These are phyloP conservation scores for Grifola frondosa DNA, from an alignment of 1,284 basidiomycete genomes.

Conservation along the genomic window DNA sequence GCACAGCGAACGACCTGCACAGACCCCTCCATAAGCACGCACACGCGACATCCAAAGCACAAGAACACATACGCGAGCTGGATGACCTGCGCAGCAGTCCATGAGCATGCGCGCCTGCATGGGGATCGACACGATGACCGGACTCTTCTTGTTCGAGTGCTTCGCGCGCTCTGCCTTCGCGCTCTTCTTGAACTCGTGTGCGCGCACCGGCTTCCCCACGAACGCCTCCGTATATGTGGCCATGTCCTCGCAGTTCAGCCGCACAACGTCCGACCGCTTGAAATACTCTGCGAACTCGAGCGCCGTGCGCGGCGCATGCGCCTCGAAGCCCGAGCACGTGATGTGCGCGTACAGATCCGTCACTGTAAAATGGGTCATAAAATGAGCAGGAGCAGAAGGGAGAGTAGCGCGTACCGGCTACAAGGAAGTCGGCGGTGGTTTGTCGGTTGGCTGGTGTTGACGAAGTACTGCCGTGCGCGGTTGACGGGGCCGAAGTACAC, in stretches of 20 bases:
- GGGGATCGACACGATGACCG: slow-evolving; percentile 30
- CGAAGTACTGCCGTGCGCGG: slow-evolving; percentile 58
- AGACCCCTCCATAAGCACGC: too few species aligned
- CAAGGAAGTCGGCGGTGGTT: slow-evolving; percentile 63
- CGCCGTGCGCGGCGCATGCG: slow-evolving; percentile 47
- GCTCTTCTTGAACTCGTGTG: slow-evolving; percentile 45
- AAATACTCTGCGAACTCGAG: slow-evolving; percentile 51
- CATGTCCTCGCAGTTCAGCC: slow-evolving; percentile 46
- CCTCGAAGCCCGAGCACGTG: slow-evolving; percentile 42
- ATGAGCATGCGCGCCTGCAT: slow-evolving; percentile 72
- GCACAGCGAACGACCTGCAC: too few species aligned
- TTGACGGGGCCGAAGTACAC: slow-evolving; percentile 59
- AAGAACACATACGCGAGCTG: slow-evolving; percentile 29
- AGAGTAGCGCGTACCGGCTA: slow-evolving; percentile 33
- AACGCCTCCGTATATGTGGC: slow-evolving; percentile 40
- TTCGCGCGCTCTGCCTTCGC: slow-evolving; percentile 51
- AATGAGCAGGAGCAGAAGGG: neutral
- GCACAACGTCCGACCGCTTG: slow-evolving; percentile 38
- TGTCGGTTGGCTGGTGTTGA: slow-evolving; percentile 53
- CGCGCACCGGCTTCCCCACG: slow-evolving; percentile 30
- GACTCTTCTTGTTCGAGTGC: slow-evolving; percentile 27
- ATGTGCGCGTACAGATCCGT: slow-evolving; percentile 50
- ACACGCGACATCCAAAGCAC: too few species aligned
- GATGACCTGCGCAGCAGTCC: slow-evolving; percentile 45
- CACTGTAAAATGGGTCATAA: slow-evolving; percentile 31